These are phyloP conservation scores for Penicillium sp. DNA, from an alignment of 2,329 filamentous ascomycete genomes.

Conservation along the genomic window DNA sequence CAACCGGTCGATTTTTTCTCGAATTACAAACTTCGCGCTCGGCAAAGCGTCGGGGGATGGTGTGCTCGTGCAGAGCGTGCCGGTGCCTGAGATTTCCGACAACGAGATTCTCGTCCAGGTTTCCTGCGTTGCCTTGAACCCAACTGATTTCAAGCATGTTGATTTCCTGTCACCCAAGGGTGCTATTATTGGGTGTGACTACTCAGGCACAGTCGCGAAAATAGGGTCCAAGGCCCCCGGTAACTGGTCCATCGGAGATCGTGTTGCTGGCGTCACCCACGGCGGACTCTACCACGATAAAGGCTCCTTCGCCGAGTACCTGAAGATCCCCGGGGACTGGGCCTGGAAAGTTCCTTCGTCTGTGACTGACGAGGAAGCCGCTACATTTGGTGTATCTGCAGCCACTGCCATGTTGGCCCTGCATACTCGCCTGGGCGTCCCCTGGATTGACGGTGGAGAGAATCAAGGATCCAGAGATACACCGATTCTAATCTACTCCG, in stretches of 20 bases:
- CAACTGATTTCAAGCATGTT: constrained; percentile 22
- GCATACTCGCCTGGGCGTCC: constrained; percentile 19
- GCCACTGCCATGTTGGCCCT: constrained; percentile 18
- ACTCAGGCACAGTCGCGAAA: constrained; percentile 13
- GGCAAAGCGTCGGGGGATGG: constrained; percentile 7
- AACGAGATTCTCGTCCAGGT: constrained; percentile 17
- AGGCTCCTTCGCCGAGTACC: constrained; percentile 30
- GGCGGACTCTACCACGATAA: constrained; percentile 10
- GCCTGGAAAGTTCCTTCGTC: constrained; percentile 31
- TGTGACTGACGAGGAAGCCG: constrained; percentile 31
- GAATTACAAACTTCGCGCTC: constrained; percentile 5
- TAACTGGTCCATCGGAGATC: constrained; percentile 16
- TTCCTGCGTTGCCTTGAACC: constrained; percentile 19
- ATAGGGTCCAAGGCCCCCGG: constrained; percentile 16
- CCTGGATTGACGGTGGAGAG: constrained; percentile 27
- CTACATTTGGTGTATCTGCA: constrained; percentile 24
- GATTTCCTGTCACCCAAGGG: constrained; percentile 13
- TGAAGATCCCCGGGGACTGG: constrained; percentile 33
- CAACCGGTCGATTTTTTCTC: constrained; percentile 4
- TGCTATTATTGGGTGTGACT: constrained; percentile 20
- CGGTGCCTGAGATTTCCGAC: constrained; percentile 8
- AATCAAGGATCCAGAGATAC: background rate
- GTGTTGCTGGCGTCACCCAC: constrained; percentile 12
- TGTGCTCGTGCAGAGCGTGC: constrained; percentile 11
- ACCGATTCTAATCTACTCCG: constrained; percentile 15